Base-by-base conservation (phyloP, 2,329 filamentous ascomycete genomes). In the Verticillium albo-atrum region DNA sequence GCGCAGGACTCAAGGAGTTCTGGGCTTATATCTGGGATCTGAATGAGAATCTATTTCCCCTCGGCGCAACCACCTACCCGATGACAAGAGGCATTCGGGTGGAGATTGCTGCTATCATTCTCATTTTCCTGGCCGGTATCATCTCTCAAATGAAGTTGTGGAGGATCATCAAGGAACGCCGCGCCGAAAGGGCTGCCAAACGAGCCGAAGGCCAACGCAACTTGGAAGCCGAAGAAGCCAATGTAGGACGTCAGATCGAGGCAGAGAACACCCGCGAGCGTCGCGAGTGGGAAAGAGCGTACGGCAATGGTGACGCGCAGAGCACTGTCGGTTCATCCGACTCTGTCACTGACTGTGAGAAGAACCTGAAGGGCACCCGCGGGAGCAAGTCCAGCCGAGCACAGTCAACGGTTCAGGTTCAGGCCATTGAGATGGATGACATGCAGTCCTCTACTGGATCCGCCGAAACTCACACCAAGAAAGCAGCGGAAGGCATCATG, bases 1-100 rank as follows among this genome's bases (percentile, higher is more conserved):
- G 87, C 63, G 92, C 92, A n/a, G 94, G 94, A 0, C 77, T 96
- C 67, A 97, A 97, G 72, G 94, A 98, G 72, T 97, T 97, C 66
- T 98, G 94, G 94, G 83, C 91, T 6, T 98, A 96, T 71, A 81
- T 96, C 37, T 98, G 94, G 94, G 78, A 78, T 53, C 75, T 98
- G 42, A 97, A 97, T 71, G 79, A 86, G 50, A 81, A 89, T 56
- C 77, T 92, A 1, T 98, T 98, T 68, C 93, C 93, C 0, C 76
- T 92, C 2, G 83, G 85, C 37, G 89, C 89, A 1, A 79, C 81
- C 54, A 92, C 90, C 0, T 98, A 96, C 70, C 94, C 94, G 0
- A 77, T 97, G 14, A 97, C 92, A 0, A 89, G 88, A 66, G 91
- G 91, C 2, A 95, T 97, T 59, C 86, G 87, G 42, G 93, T 95